Percentiles rank a stretch among this genome's conserved stretches.
Evolutionary conservation across 352 stramenopile species (phyloP).

Genomic region (Thalassiosira exigua): DNA sequence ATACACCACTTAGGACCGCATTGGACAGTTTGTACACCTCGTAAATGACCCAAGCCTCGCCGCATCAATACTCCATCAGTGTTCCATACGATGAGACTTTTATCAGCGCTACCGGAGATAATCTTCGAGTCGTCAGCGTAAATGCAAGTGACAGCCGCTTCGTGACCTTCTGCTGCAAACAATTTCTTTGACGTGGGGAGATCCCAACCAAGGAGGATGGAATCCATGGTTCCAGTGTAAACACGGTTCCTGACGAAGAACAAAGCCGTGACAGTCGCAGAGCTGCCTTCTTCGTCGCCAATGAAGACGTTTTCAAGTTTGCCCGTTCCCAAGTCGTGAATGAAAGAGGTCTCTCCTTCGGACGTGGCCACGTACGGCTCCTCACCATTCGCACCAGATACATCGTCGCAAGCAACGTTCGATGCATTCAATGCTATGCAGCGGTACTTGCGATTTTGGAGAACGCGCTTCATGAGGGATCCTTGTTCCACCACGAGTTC

Average conservation of each 20-base stretch:
- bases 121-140: conserved; percentile 66
- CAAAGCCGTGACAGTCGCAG: conserved; percentile 65
- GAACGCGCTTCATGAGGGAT: conserved; percentile 69
- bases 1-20: conserved; percentile 49
- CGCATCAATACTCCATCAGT: conserved; percentile 46
- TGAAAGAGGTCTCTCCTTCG: conserved; percentile 63
- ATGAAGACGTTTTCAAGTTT: conserved; percentile 71
- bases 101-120: conserved; percentile 72
- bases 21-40: conserved; percentile 52
- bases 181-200: conserved; percentile 37
- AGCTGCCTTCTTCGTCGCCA: conserved; percentile 62
- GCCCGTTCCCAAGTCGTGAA: conserved; percentile 58
- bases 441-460: conserved; percentile 62
- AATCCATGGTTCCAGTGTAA: conserved; percentile 75
- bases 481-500: conserved; percentile 72
- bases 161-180: conserved; percentile 64
- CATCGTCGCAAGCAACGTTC: conserved; percentile 74
- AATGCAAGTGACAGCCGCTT: conserved; percentile 71
- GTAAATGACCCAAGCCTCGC: conserved; percentile 46
- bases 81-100: conserved; percentile 61
- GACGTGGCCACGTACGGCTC: conserved; percentile 53
- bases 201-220: conserved; percentile 67
- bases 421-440: conserved; percentile 72
- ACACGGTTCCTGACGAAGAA: conserved; percentile 68
- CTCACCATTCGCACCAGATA: conserved; percentile 52